Base-by-base conservation (phyloP, 2,329 filamentous ascomycete species). In the Calonectria pteridis region DNA sequence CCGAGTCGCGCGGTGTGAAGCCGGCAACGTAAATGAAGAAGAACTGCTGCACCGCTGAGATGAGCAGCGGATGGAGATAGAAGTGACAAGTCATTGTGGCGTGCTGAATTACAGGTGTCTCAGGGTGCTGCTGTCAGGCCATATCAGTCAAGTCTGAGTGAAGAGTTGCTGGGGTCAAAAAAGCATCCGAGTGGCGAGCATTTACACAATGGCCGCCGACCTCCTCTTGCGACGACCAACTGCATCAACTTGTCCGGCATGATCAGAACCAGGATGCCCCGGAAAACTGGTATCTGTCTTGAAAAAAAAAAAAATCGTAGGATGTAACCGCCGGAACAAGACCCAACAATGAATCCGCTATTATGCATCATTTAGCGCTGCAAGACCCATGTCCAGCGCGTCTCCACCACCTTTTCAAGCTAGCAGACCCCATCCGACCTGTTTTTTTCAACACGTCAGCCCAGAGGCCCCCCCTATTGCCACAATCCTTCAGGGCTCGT, bases 1-100 rank as follows among this genome's bases (percentile, higher is more conserved):
- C n/a, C 11, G 76, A 77, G 7, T 64, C 69, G 10, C 50, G 67
- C 3, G 76, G 69, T 7, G 75, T 77, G 63, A 77, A 77, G 49
- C 76, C 76, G 3, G 76, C 76, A 31, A 77, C 72, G 20, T 75
- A 78, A n/a, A 78, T 78, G 62, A 77, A 78, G 68, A 78, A 73
- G 68, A 78, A 78, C 35, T 78, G 76, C 49, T 78, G 76, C 0
- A 50, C 70, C 9, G 76, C 76, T 16, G 76, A 78, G 49, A 78
- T 73, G 31, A 69, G 50, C 51, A 78, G 26, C 11, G 76, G 76
- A 55, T 78, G 74, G 43, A 77, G 65, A 31, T 73, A 75, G 37
- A 77, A 62, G 6, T 35, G 65, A 6, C 74, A 77, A 40, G 74
- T 49, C 76, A 78, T 78, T 64, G 62, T 67, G 71, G 2, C 69